Conservation (phyloP, 2,329 filamentous ascomycete species). For the Botrytis fragariae region DNA sequence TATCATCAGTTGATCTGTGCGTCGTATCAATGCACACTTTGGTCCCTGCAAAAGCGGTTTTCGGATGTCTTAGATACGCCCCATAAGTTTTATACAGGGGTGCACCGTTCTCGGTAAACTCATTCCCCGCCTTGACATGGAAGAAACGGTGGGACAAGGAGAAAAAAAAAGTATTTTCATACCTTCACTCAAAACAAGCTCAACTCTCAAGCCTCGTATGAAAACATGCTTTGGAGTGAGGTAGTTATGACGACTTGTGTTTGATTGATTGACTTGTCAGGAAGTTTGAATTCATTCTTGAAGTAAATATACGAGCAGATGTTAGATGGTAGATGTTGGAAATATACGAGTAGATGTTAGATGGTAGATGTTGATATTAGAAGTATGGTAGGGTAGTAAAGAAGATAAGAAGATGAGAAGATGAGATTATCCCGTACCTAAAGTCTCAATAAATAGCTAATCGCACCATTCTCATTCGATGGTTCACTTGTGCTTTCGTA, state of each 20-base stretch:
- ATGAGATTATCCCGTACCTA: background rate
- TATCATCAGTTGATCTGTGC: background rate
- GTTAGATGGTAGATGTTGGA: background rate
- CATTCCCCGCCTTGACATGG: background rate
- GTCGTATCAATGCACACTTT: background rate
- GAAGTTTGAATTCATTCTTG: background rate
- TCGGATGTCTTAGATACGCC: background rate
- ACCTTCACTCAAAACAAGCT: slow-evolving; percentile 6
- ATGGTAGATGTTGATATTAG: background rate
- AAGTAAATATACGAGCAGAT: background rate
- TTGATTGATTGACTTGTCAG: background rate
- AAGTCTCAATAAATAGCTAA: background rate
- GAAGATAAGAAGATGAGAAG: background rate
- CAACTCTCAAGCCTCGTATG: background rate
- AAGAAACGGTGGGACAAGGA: background rate
- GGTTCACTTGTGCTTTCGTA: background rate
- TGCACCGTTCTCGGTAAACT: slow-evolving; percentile 1
- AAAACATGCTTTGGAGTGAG: background rate
- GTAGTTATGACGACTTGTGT: background rate
- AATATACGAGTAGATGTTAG: too few relatives aligned
- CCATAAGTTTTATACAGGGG: background rate
- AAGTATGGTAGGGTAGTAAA: background rate
- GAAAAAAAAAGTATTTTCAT: background rate
- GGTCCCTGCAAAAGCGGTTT: slow-evolving; percentile 6
- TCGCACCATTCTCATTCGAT: background rate